Base-by-base conservation (phyloP, 2,329 filamentous ascomycete species). In the Aspergillus novoparasiticus region DNA sequence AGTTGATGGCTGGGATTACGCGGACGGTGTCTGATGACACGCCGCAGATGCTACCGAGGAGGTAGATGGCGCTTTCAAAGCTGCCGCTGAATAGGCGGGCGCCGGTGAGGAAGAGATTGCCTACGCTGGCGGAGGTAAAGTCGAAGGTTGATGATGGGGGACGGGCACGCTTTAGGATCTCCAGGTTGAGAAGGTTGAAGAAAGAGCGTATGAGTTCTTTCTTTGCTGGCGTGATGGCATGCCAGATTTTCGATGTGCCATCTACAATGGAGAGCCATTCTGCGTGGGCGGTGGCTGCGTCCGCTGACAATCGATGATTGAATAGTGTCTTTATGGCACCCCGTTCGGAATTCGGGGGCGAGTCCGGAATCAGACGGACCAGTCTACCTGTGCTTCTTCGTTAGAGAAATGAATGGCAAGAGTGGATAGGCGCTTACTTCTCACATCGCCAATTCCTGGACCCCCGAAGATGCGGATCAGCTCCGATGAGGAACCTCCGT, bases 211-310 rank as follows among this genome's bases (percentile, higher is more conserved):
- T 89, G 45, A 94, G 83, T 77, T 94, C 90, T 48, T 89, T 86
- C 78, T 93, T 93, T 51, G 89, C 86, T 4, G 88, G 88, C 0
- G 88, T 85, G 66, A 93, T 88, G 64, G 83, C 81, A 68, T 81
- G 74, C 94, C 94, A 98, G 3, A 96, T 84, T 0, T 80, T 70
- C 65, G 95, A 92, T 0, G 90, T 88, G 2, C 91, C 92, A 76
- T 97, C 93, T 36, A 98, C 88, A 36, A 98, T 93, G 57, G 92
- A 89, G 32, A 94, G 87, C 94, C 94, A 98, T 81, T 97, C 93
- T 5, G 83, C 77, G 26, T 90, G 85, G 0, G 94, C 94, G 28
- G 81, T 76, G 6, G 77, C 73, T 4, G 87, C 82, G 30, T 87
- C 83, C 2, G 85, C 80, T 3, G 92, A 86, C 0, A 98, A 84